Conservation (phyloP, 1,139 yeast species). For the Geotrichum australiense region DNA sequence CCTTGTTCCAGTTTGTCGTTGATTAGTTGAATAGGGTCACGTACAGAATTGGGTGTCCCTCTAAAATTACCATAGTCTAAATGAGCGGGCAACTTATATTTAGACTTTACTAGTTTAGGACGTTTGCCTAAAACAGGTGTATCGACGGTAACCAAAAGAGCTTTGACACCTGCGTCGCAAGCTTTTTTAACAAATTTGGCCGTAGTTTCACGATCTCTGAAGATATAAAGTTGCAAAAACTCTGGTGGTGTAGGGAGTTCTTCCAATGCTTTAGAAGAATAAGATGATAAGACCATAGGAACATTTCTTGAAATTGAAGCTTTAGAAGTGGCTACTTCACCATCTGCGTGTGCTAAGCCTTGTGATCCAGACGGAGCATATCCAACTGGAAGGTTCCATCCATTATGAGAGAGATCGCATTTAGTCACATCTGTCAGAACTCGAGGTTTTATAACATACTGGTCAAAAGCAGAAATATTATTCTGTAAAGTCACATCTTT, state of each 20-base stretch:
- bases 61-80: slow-evolving; percentile 11
- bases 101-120: slow-evolving; percentile 6
- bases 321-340: slow-evolving; percentile 7
- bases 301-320: slow-evolving; percentile 5
- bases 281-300: slow-evolving; percentile 11
- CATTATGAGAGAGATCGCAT: slow-evolving; percentile 1
- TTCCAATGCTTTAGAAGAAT: slow-evolving; percentile 6
- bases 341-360: slow-evolving; percentile 7
- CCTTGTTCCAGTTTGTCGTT: slow-evolving; percentile 12
- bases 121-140: slow-evolving; percentile 12
- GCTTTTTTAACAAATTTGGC: slow-evolving; percentile 10
- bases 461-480: slow-evolving; percentile 6
- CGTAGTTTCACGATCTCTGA: slow-evolving; percentile 8
- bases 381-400: slow-evolving; percentile 8
- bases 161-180: slow-evolving; percentile 10
- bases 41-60: slow-evolving; percentile 7
- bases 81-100: slow-evolving; percentile 6
- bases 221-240: slow-evolving; percentile 11
- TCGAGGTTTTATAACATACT: slow-evolving; percentile 7
- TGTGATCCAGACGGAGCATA: slow-evolving; percentile 11
- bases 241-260: slow-evolving; percentile 6
- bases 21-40: slow-evolving; percentile 12
- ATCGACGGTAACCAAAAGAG: slow-evolving; percentile 13
- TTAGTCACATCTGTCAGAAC: slow-evolving; percentile 3
- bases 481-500: slow-evolving; percentile 2